Evolutionary conservation across 2,329 filamentous ascomycete species (phyloP).

Genomic region (Colletotrichum sp.): DNA sequence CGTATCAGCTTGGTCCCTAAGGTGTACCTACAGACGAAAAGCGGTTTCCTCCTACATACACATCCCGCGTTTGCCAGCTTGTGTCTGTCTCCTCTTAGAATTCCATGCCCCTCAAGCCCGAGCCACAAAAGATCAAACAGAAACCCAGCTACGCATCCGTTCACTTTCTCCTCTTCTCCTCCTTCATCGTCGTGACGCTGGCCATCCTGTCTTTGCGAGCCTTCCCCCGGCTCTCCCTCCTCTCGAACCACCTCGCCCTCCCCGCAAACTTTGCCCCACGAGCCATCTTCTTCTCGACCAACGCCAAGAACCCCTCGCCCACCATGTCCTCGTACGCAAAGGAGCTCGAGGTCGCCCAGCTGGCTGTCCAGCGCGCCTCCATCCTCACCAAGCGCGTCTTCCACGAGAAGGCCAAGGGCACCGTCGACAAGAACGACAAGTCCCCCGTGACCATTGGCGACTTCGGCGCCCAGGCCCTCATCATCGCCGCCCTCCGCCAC

Average conservation of each 20-base stretch:
- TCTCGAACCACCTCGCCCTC: conserved; percentile 16
- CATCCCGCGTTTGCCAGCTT: neutral
- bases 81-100: neutral
- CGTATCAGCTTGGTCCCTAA: conserved; percentile 4
- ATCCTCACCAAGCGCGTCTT: conserved; percentile 60
- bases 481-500: conserved; percentile 87
- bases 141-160: neutral
- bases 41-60: neutral
- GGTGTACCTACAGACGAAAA: neutral
- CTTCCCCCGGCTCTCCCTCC: conserved; percentile 26
- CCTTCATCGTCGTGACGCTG: conserved; percentile 21
- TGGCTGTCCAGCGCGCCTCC: conserved; percentile 82
- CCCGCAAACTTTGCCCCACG: conserved; percentile 9
- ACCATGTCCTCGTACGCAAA: conserved; percentile 64
- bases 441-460: conserved; percentile 98
- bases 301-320: conserved; percentile 15
- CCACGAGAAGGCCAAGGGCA: conserved; percentile 90
- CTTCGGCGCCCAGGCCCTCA: conserved; percentile 95
- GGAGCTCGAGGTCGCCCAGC: conserved; percentile 83
- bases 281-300: conserved; percentile 23
- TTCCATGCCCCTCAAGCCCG: conserved; percentile 11
- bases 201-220: conserved; percentile 22
- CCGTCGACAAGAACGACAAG: conserved; percentile 91
- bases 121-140: conserved; percentile 9
- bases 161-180: conserved; percentile 10